A percentile compares a stretch with the other conserved stretches of the same genome.
phyloP scores from a whole-genome alignment of 306 rosid species.

The Lotus japonicus region DNA sequence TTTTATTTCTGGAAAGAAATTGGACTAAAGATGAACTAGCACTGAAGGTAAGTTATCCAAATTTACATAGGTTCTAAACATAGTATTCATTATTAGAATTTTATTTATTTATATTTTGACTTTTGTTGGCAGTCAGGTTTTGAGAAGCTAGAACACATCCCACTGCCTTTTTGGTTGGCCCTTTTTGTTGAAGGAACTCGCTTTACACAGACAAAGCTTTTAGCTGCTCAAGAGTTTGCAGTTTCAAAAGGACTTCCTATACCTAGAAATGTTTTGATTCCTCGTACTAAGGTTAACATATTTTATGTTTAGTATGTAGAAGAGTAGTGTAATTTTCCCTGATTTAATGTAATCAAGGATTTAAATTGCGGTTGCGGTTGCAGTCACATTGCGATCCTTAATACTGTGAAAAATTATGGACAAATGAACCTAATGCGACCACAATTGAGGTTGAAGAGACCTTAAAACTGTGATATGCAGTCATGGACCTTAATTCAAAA shows the following conservation, averaged over 20 bases:
- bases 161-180: slow-evolving; percentile 81
- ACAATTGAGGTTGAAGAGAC: no score
- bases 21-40: slow-evolving; percentile 68
- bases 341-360: no score
- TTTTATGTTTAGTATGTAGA: not conserved
- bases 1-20: slow-evolving; percentile 69
- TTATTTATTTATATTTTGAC: not conserved
- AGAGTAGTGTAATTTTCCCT: not conserved
- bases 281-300: slow-evolving; percentile 73
- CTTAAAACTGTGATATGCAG: no score
- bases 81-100: not conserved
- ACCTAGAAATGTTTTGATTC: slow-evolving; percentile 79
- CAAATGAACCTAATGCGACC: no score
- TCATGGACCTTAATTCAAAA: no score
- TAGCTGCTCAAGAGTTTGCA: slow-evolving; percentile 76
- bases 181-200: slow-evolving; percentile 94
- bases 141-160: slow-evolving; percentile 45
- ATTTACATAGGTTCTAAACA: not conserved
- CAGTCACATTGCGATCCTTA: no score
- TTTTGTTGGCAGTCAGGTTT: slow-evolving; percentile 60
- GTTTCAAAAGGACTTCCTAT: slow-evolving; percentile 68
- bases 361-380: no score
- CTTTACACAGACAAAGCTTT: slow-evolving; percentile 63
- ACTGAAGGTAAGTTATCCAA: slow-evolving; percentile 44
- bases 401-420: no score